These are phyloP conservation scores for Cephalotrichum gorgonifer DNA, from an alignment of 2,329 filamentous ascomycete genomes.

Conservation along the genomic window DNA sequence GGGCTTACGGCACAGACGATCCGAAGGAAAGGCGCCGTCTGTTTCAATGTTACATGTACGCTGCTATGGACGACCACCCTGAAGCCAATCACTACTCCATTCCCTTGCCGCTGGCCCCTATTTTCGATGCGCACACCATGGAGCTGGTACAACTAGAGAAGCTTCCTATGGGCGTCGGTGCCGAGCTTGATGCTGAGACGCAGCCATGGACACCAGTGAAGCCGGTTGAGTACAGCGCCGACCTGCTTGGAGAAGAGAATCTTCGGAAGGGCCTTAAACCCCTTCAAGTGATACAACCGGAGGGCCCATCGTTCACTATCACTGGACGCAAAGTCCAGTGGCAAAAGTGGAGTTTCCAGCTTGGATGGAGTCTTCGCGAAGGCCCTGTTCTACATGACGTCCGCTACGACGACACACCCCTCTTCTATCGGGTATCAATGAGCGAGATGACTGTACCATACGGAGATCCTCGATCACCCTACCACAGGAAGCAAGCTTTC, in stretches of 20 bases:
- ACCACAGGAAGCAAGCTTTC: constrained; percentile 58
- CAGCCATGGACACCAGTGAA: background rate
- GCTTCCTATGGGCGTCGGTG: background rate
- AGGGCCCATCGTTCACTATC: constrained; percentile 45
- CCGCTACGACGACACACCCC: constrained; percentile 50
- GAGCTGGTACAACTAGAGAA: background rate
- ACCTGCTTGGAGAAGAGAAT: constrained; percentile 6
- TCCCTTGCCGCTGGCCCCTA: background rate
- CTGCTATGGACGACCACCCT: background rate
- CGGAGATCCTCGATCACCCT: constrained; percentile 51
- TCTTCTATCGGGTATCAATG: constrained; percentile 59
- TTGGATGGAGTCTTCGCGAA: constrained; percentile 61
- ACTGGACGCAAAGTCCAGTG: constrained; percentile 28
- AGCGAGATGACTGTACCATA: constrained; percentile 65
- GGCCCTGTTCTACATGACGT: constrained; percentile 61
- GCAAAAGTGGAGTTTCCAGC: constrained; percentile 59
- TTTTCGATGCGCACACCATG: background rate
- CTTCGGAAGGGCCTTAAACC: constrained; percentile 51
- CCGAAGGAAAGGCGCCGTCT: background rate
- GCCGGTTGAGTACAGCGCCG: background rate
- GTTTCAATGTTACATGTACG: background rate
- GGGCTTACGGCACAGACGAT: background rate
- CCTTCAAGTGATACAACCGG: constrained; percentile 50
- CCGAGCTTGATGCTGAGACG: background rate
- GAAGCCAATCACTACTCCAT: background rate